A percentile compares a stretch with the other conserved stretches of the same genome.
phyloP scores from a whole-genome alignment of 768 basidiomycete genomes.

The Amanita polypyramis region DNA sequence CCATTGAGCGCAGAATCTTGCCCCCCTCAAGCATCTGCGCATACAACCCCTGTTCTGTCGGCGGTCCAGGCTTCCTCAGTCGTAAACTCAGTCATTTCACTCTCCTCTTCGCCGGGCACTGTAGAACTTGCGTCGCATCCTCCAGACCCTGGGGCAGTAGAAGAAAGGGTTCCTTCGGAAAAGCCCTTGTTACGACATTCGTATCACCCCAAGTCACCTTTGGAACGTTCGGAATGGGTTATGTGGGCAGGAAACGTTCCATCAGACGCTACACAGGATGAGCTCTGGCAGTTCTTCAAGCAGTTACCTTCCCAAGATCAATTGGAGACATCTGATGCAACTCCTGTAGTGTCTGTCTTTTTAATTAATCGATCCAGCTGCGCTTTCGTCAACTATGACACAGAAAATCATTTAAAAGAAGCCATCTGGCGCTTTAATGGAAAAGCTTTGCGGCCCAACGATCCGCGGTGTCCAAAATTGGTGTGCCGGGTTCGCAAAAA shows the following conservation, averaged over 20 bases:
- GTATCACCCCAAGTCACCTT: conserved; percentile 64
- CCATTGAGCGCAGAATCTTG: conserved; percentile 18
- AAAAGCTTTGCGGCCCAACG: conserved; percentile 51
- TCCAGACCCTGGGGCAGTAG: not conserved
- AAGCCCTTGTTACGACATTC: conserved; percentile 32
- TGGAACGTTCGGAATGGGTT: conserved; percentile 81
- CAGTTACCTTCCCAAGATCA: conserved; percentile 12
- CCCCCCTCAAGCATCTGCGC: conserved; percentile 9
- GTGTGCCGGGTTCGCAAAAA: conserved; percentile 75
- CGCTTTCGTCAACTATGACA: conserved; percentile 85
- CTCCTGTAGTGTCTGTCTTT: conserved; percentile 63
- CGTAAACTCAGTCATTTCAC: not conserved
- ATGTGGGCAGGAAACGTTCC: conserved; percentile 97
- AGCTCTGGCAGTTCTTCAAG: conserved; percentile 81
- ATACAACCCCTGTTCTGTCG: conserved; percentile 13
- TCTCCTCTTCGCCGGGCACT: not conserved
- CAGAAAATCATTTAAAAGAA: conserved; percentile 43
- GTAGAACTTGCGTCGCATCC: not conserved
- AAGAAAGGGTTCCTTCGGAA: conserved; percentile 10
- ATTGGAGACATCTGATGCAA: not conserved
- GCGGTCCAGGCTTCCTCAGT: conserved; percentile 3
- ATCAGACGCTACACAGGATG: conserved; percentile 70
- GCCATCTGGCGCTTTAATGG: conserved; percentile 75
- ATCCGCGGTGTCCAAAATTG: conserved; percentile 63
- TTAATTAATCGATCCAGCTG: conserved; percentile 93